These are phyloP conservation scores for Lactarius evosmus DNA, from an alignment of 768 basidiomycete species.

Conservation along the genomic window DNA sequence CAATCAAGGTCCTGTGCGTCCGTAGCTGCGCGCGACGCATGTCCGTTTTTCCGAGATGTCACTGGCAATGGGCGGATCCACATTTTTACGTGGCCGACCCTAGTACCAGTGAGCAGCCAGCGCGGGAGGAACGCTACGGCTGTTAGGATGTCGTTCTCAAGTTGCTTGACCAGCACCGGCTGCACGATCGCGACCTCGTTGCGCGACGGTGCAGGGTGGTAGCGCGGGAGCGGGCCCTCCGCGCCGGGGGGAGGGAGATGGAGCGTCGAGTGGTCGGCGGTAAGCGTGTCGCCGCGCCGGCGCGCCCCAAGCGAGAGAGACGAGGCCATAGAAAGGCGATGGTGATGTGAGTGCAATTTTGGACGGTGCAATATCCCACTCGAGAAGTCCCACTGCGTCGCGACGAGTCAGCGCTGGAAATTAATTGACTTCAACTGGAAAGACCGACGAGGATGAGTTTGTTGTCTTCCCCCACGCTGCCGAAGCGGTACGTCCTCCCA, in stretches of 20 bases:
- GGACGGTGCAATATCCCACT: slow-evolving; percentile 88
- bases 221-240: slow-evolving; percentile 51
- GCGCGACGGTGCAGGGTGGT: slow-evolving; percentile 86
- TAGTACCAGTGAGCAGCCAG: slow-evolving; percentile 74
- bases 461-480: slow-evolving; percentile 95
- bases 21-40: slow-evolving; percentile 11
- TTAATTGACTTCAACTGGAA: not conserved
- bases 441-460: slow-evolving; percentile 78
- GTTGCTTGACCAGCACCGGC: slow-evolving; percentile 82
- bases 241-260: slow-evolving; percentile 48
- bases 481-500: slow-evolving; percentile 89
- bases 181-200: slow-evolving; percentile 89
- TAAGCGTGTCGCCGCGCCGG: slow-evolving; percentile 37
- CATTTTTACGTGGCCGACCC: slow-evolving; percentile 71
- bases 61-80: slow-evolving; percentile 74
- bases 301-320: slow-evolving; percentile 69
- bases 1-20: slow-evolving; percentile 20
- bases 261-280: slow-evolving; percentile 50
- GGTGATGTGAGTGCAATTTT: slow-evolving; percentile 66
- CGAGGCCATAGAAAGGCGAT: slow-evolving; percentile 76
- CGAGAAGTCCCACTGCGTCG: slow-evolving; percentile 88
- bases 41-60: slow-evolving; percentile 20
- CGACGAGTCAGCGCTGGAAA: not conserved
- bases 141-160: slow-evolving; percentile 78
- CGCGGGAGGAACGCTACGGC: slow-evolving; percentile 74